Conservation (phyloP, 1,284 basidiomycete genomes). For the Inonotus hispidus region DNA sequence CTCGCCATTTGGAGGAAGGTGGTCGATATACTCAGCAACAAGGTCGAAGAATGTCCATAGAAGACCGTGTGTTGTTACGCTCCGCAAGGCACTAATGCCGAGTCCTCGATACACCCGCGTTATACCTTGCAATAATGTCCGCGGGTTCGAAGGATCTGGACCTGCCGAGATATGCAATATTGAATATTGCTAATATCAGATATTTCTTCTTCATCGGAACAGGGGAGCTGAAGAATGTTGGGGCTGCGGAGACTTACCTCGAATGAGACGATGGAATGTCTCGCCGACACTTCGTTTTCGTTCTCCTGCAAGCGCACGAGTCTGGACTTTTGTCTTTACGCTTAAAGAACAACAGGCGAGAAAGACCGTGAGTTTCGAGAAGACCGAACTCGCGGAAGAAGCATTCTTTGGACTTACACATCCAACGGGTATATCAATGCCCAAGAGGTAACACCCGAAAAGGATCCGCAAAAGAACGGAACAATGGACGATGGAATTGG, state of each 20-base stretch:
- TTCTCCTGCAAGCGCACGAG: slow-evolving; percentile 78
- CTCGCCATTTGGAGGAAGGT: slow-evolving; percentile 37
- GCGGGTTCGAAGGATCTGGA: slow-evolving; percentile 66
- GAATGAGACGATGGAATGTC: slow-evolving; percentile 71
- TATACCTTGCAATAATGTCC: slow-evolving; percentile 64
- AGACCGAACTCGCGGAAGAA: slow-evolving; percentile 1
- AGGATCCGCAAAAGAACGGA: slow-evolving; percentile 81
- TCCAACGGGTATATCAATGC: slow-evolving; percentile 81
- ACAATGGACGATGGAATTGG: slow-evolving; percentile 72
- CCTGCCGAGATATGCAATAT: slow-evolving; percentile 37
- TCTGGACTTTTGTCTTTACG: slow-evolving; percentile 91
- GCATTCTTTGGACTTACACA: slow-evolving; percentile 47
- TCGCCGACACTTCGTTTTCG: slow-evolving; percentile 61
- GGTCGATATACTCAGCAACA: slow-evolving; percentile 69
- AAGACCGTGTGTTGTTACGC: slow-evolving; percentile 78
- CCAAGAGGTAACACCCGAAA: slow-evolving; percentile 81
- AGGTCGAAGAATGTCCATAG: slow-evolving; percentile 82
- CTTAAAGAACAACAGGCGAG: slow-evolving; percentile 34
- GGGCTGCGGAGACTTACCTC: slow-evolving; percentile 42
- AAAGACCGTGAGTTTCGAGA: background rate
- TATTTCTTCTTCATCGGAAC: background rate
- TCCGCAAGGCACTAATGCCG: slow-evolving; percentile 77
- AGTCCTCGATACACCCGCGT: slow-evolving; percentile 79
- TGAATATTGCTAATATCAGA: background rate
- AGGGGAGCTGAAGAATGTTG: background rate